A percentile compares a stretch with the other conserved stretches of the same genome.
These are phyloP conservation scores for Pulveroboletus sp. DNA, from an alignment of 768 basidiomycete genomes.

Conservation along the genomic window DNA sequence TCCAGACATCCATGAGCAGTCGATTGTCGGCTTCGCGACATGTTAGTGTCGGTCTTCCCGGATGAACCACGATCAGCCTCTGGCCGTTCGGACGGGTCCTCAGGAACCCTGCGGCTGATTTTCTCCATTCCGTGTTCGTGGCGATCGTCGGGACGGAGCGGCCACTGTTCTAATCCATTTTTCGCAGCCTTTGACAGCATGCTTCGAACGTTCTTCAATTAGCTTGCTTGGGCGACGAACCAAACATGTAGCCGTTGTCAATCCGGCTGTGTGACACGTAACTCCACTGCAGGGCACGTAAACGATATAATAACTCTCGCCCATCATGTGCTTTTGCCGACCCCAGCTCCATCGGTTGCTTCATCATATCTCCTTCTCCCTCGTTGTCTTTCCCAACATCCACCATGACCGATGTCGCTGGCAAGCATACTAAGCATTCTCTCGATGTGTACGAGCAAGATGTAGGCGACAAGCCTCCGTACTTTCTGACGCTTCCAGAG, in stretches of 20 bases:
- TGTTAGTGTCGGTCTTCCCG: no score
- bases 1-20: not conserved
- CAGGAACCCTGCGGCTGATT: not conserved
- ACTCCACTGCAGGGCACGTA: not conserved
- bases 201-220: slow-evolving; percentile 13
- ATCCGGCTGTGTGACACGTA: slow-evolving; percentile 6
- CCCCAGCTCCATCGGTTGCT: not conserved
- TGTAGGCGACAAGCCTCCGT: slow-evolving; percentile 34
- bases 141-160: not conserved
- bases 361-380: not conserved
- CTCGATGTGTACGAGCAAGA: slow-evolving; percentile 29
- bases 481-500: slow-evolving; percentile 41
- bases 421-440: not conserved
- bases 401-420: slow-evolving; percentile 10
- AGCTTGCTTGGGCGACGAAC: not conserved
- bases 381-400: not conserved
- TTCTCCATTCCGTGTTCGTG: slow-evolving; percentile 3
- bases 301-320: slow-evolving; percentile 8
- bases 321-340: no score
- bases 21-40: not conserved
- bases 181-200: not conserved
- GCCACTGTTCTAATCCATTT: not conserved
- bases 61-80: no score
- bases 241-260: not conserved
- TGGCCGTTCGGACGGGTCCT: not conserved